phyloP scores from a whole-genome alignment of 257 asterid genomes.

The Euphrasia confusa region DNA sequence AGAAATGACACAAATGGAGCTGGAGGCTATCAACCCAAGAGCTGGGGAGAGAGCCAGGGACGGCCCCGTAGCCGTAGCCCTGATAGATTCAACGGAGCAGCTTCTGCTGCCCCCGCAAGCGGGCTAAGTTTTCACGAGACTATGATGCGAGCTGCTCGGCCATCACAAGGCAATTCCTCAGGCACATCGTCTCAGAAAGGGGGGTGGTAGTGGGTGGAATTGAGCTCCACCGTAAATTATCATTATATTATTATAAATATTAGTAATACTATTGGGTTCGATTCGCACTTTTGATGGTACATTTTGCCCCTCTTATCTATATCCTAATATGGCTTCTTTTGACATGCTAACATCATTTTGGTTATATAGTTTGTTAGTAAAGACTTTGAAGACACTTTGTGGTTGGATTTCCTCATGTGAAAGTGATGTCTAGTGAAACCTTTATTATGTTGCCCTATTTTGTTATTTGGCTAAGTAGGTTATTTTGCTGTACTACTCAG shows the following conservation, averaged over 20 bases:
- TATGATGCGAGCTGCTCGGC: slow-evolving; percentile 36
- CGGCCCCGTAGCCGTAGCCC: slow-evolving; percentile 38
- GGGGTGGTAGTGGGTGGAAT: slow-evolving; percentile 14
- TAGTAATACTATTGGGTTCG: not conserved
- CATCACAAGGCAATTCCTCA: not conserved
- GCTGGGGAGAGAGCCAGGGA: slow-evolving; percentile 36
- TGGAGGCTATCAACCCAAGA: slow-evolving; percentile 39
- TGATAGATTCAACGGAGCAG: slow-evolving; percentile 40
- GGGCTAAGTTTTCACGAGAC: slow-evolving; percentile 54
- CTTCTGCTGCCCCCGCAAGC: slow-evolving; percentile 18
- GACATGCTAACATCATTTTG: too few species aligned
- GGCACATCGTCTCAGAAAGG: too few species aligned
- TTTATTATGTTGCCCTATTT: too few species aligned
- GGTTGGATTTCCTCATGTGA: too few species aligned
- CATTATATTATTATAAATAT: not conserved
- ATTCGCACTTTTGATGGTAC: not conserved
- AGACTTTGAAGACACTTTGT: too few species aligned
- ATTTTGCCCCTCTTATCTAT: not conserved
- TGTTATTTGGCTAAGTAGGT: too few species aligned
- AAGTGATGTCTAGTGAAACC: too few species aligned
- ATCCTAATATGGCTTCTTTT: too few species aligned
- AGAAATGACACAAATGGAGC: slow-evolving; percentile 27
- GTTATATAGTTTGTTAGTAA: too few species aligned
- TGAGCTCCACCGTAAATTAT: slow-evolving; percentile 1
- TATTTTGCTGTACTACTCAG: too few species aligned